Percentiles rank a stretch among this genome's conserved stretches.
Evolutionary conservation across 2,329 filamentous ascomycete species (phyloP).

Genomic region (Pseudogymnoascus verrucosus): DNA sequence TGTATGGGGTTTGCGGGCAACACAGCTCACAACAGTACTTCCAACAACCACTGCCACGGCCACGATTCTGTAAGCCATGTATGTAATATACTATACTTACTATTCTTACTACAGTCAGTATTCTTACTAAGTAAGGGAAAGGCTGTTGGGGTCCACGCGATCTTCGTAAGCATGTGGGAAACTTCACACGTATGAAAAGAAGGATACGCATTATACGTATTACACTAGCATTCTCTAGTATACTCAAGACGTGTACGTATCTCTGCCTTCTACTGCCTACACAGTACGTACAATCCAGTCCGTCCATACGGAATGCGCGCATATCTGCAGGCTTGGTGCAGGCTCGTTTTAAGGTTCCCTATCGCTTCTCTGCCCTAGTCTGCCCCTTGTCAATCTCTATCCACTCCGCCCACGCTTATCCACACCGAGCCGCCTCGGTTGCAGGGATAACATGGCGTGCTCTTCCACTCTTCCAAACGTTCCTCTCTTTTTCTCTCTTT

Average conservation of each 20-base stretch:
- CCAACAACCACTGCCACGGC: neutral
- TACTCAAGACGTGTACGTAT: neutral
- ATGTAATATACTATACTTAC: neutral
- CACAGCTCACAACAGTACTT: neutral
- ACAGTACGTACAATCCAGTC: neutral
- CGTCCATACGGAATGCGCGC: neutral
- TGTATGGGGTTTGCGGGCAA: neutral
- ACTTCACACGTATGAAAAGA: neutral
- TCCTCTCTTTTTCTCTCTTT: neutral
- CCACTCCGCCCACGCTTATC: neutral
- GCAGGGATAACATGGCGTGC: slow-evolving; percentile 8
- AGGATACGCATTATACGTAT: neutral
- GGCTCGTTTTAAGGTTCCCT: neutral
- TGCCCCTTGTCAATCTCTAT: neutral
- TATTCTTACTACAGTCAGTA: neutral
- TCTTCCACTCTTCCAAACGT: neutral
- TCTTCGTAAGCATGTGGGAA: neutral
- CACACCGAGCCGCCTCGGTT: slow-evolving; percentile 7
- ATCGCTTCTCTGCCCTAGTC: neutral
- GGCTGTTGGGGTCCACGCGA: neutral
- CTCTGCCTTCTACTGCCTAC: no score
- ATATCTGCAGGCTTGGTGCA: neutral
- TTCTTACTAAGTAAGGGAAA: neutral
- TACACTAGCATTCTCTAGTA: neutral
- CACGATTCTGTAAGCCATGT: neutral